These are phyloP conservation scores for Boletus insuetus DNA, from an alignment of 768 basidiomycete species.

Conservation along the genomic window DNA sequence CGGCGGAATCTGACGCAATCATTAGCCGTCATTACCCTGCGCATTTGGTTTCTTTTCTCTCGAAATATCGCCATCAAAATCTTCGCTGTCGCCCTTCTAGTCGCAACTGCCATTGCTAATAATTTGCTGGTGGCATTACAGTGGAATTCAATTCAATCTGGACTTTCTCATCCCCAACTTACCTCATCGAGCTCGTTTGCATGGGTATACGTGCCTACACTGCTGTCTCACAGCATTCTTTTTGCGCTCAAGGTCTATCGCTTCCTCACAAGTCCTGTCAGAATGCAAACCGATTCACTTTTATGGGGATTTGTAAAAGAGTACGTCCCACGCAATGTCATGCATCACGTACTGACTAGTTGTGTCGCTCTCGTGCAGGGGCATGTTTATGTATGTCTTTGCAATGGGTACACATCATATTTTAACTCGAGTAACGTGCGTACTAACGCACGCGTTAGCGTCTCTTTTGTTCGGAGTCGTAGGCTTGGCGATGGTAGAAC, in stretches of 20 bases:
- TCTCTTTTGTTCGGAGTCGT: slow-evolving; percentile 5
- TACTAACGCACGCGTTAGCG: background rate
- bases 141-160: background rate
- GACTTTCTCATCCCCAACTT: background rate
- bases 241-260: slow-evolving; percentile 14
- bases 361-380: background rate
- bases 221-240: slow-evolving; percentile 14
- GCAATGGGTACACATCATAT: background rate
- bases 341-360: background rate
- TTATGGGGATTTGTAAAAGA: slow-evolving; percentile 20
- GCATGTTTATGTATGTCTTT: slow-evolving; percentile 14
- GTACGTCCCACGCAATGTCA: background rate
- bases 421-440: background rate
- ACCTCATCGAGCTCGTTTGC: background rate
- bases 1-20: background rate
- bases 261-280: slow-evolving; percentile 11
- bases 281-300: slow-evolving; percentile 4
- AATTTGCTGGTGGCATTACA: background rate
- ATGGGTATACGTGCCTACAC: slow-evolving; percentile 13
- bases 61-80: background rate
- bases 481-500: slow-evolving; percentile 6
- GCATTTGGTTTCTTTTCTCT: slow-evolving; percentile 15
- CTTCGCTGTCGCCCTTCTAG: slow-evolving; percentile 1
- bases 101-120: background rate
- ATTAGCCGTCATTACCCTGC: slow-evolving; percentile 13